Evolutionary conservation across 225 moss, liverwort and hornwort genomes (phyloP), one percentile per base, ranked within the genome.

Genomic region (Ulota crispa): DNA sequence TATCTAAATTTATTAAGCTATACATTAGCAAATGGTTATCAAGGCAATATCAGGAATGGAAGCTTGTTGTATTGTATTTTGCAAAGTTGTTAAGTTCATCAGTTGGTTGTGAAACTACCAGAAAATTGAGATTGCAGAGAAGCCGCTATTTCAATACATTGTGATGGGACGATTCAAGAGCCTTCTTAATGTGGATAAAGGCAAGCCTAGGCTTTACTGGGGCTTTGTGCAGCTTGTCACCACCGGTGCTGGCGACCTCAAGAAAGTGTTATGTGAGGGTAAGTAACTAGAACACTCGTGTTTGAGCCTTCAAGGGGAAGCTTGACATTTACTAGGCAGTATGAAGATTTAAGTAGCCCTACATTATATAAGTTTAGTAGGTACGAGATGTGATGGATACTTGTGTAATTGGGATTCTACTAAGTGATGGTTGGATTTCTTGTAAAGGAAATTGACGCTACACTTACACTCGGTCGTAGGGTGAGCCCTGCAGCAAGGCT

Each of bases 181-280:
- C 73, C 88, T 94, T 68, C 92, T 89, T 13, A 79, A 81, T 80
- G 79, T 79, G 52, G 75, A 83, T 37, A 92, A 92, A 67, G 80
- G 85, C 5, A 81, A 64, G 39, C 65, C 82, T 63, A 83, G 89
- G n/a, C 87, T 89, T 24, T 92, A 91, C 62, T 94, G 91, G 94
- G 92, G 91, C 12, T 94, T 87, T 73, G 94, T 94, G 76, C 92
- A 94, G 88, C 91, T 94, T 36, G 89, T 94, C 81, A 88, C 91
- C 31, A 86, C 85, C 31, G 84, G 87, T 50, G 83, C 89, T 69
- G 79, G 91, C 60, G 83, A 92, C 73, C 81, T 94, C 78, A 94
- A 91, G 66, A 80, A 82, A 81, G 80, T 89, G 70, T 85, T 94
- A 11, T 83, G 91, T 39, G 88, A 86, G 63, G 94, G 94, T 87